Conservation (phyloP, 495 filamentous ascomycete genomes). For the Xylaria intraflava region DNA sequence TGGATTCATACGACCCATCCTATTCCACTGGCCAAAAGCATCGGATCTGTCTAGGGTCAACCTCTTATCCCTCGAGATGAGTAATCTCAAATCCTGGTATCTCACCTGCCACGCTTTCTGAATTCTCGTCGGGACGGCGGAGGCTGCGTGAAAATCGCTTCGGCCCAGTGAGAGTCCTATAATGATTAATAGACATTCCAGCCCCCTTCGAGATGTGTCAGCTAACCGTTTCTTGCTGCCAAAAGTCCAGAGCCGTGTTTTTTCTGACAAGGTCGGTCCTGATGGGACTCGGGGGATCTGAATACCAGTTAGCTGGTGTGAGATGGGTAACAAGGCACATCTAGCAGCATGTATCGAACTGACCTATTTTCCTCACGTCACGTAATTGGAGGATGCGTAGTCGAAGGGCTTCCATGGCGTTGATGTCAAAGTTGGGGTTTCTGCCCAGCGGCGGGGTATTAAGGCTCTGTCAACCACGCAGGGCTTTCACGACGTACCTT, state of each 20-base stretch:
- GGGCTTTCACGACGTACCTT: constrained; percentile 26
- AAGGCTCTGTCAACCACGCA: constrained; percentile 8
- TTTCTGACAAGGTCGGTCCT: constrained; percentile 23
- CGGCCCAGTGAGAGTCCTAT: constrained; percentile 44
- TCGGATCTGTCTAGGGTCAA: background rate
- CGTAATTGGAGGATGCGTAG: constrained; percentile 41
- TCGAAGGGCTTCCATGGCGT: constrained; percentile 42
- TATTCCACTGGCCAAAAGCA: constrained; percentile 33
- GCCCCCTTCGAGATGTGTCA: background rate
- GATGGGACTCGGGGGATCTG: constrained; percentile 24
- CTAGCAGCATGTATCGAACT: constrained; percentile 8
- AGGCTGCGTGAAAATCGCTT: constrained; percentile 50
- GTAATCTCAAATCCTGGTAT: background rate
- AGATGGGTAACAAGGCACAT: background rate
- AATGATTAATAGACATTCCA: background rate
- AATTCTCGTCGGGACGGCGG: constrained; percentile 44
- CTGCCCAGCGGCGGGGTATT: constrained; percentile 22
- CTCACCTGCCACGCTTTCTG: constrained; percentile 36
- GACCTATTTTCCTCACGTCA: constrained; percentile 39
- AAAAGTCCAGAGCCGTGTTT: constrained; percentile 27
- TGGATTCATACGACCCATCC: constrained; percentile 31
- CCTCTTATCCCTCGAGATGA: background rate
- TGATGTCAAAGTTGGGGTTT: constrained; percentile 46
- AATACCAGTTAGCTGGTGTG: background rate
- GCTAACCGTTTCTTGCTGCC: constrained; percentile 25